These are phyloP conservation scores for Mrakia hoshinonis DNA, from an alignment of 768 basidiomycete genomes.

Conservation along the genomic window DNA sequence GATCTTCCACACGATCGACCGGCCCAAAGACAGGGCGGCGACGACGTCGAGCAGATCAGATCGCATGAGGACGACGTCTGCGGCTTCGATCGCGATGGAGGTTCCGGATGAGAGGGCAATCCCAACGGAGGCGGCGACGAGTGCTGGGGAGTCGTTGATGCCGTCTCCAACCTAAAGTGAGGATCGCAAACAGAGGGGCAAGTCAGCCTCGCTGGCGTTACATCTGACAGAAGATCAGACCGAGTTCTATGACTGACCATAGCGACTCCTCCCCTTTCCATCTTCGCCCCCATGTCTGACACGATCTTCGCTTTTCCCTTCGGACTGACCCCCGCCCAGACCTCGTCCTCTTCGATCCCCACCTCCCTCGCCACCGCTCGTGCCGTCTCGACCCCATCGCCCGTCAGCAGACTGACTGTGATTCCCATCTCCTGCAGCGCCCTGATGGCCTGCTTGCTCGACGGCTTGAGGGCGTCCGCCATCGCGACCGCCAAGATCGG, in stretches of 20 bases:
- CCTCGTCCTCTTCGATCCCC: conserved; percentile 70
- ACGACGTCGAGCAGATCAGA: conserved; percentile 95
- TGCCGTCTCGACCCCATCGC: conserved; percentile 78
- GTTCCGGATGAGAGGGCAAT: conserved; percentile 94
- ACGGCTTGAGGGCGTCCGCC: conserved; percentile 76
- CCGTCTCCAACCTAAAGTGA: conserved; percentile 83
- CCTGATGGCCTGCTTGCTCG: conserved; percentile 69
- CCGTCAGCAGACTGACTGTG: conserved; percentile 86
- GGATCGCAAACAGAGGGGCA: background rate
- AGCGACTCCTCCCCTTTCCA: conserved; percentile 61
- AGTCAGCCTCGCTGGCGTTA: background rate
- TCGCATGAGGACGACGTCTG: conserved; percentile 95
- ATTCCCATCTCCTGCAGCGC: conserved; percentile 84
- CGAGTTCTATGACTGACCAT: conserved; percentile 56
- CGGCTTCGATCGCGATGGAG: conserved; percentile 94
- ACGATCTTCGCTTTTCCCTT: conserved; percentile 87
- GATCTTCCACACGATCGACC: conserved; percentile 79
- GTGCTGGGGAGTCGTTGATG: conserved; percentile 96
- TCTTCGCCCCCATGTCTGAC: conserved; percentile 63
- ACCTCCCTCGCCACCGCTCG: conserved; percentile 80
- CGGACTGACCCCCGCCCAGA: conserved; percentile 89
- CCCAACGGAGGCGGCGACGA: conserved; percentile 90
- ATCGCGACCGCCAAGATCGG: conserved; percentile 75
- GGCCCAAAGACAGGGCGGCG: conserved; percentile 84
- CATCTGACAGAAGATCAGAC: background rate